These are phyloP conservation scores for Orychophragmus violaceus DNA, from an alignment of 345 rosid genomes.

Conservation along the genomic window DNA sequence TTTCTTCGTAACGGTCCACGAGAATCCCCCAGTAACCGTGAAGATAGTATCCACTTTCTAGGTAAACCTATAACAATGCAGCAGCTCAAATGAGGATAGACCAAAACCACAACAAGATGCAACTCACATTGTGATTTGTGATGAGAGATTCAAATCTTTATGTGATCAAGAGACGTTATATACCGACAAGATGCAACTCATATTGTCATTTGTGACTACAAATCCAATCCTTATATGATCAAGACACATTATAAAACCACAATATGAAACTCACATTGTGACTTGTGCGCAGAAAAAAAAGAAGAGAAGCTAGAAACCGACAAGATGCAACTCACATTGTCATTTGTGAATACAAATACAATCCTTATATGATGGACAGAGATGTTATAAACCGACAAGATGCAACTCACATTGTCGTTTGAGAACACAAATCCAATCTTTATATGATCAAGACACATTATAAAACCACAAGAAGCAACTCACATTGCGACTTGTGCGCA, in stretches of 20 bases:
- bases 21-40: constrained; percentile 72
- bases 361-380: not conserved
- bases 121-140: constrained; percentile 7
- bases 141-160: not conserved
- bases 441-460: not conserved
- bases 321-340: not conserved
- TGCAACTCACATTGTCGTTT: not conserved
- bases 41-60: constrained; percentile 64
- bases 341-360: not conserved
- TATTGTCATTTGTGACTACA: not conserved
- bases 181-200: constrained; percentile 1
- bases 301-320: not conserved
- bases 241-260: not conserved
- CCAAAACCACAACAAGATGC: not conserved
- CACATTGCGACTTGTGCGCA: not conserved
- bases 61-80: constrained; percentile 35
- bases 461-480: not conserved
- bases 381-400: not conserved
- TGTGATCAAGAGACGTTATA: not conserved
- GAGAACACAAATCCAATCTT: not conserved
- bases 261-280: constrained; percentile 3
- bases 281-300: not conserved
- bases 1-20: constrained; percentile 62
- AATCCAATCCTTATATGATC: not conserved
- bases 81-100: not conserved